Base-by-base conservation (phyloP, 306 rosid genomes). In the Malus sylvestris region DNA sequence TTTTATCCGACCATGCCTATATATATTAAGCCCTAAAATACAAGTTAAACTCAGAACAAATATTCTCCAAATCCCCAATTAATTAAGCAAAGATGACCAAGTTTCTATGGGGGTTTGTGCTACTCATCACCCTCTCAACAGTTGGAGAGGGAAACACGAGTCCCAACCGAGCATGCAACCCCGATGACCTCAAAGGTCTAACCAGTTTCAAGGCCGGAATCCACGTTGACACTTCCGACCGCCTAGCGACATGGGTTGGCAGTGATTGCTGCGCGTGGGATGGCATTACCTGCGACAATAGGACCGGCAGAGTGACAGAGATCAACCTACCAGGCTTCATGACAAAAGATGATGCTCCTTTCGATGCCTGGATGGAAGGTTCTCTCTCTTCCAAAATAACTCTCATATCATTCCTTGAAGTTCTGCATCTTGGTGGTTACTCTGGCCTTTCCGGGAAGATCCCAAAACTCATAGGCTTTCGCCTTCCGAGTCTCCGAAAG, bases 371-470 rank as follows among this genome's bases (percentile, higher is more conserved):
- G 38, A 87, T 88, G 91, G 67, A 44, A 4, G 97, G 97, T 29
- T 52, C 90, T 87, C 91, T 46, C 5, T 60, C 81, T 77, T 86
- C 93, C 68, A 38, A 38, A 38, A 78, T 92, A 46, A 83, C 91
- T 27, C 86, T 87, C 60, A 76, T 90, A 40, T 59, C 87, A 6
- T 83, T 89, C 45, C 92, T 92, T 69, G 82, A 88, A 80, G 76
- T 87, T 67, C 78, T 90, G 27, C 85, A 90, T 69, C 89, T 91
- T 29, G 89, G 96, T 44, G 93, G 90, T 22, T 78, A 87, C 45
- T 49, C 68, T 68, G 82, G 89, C 35, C 93, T 91, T 67, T 69
- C 77, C 70, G 93, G 96, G 62, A 72, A 80, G 53, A 84, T 91
- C 81, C 93, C 93, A 45, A 68, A 68, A 44, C 69, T 80, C 20